Conservation (phyloP, 352 stramenopile genomes). For the Pythium coloratum region DNA sequence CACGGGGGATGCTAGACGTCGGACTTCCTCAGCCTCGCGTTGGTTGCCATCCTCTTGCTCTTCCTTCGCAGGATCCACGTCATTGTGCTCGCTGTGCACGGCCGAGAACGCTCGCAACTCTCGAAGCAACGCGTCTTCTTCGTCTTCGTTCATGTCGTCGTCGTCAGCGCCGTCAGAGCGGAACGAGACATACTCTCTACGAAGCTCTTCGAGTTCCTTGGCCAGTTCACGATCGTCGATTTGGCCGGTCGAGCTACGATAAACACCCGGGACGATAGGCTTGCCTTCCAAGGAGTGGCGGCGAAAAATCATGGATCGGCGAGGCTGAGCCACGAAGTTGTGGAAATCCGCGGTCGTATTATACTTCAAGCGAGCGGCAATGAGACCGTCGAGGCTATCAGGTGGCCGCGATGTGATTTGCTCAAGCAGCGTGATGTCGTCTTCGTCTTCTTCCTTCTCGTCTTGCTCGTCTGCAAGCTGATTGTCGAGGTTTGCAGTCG, state of each 20-base stretch:
- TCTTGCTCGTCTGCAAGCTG: not conserved
- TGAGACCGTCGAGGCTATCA: not conserved
- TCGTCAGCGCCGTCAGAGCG: slow-evolving; percentile 8
- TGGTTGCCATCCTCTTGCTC: not conserved
- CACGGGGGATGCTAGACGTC: not conserved
- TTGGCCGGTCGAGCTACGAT: slow-evolving; percentile 18
- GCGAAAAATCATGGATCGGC: slow-evolving; percentile 22
- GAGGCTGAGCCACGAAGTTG: slow-evolving; percentile 26
- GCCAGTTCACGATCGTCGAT: slow-evolving; percentile 10
- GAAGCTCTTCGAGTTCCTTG: slow-evolving; percentile 19
- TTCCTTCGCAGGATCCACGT: not conserved
- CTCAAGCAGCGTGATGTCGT: not conserved
- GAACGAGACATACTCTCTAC: slow-evolving; percentile 1
- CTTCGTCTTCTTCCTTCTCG: slow-evolving; percentile 4
- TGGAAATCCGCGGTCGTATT: slow-evolving; percentile 21
- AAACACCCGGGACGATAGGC: slow-evolving; percentile 3
- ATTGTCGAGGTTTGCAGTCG: not conserved
- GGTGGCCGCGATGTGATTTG: not conserved
- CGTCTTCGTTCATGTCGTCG: slow-evolving; percentile 12
- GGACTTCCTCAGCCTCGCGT: not conserved
- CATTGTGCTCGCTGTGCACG: not conserved
- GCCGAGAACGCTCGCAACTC: slow-evolving; percentile 13
- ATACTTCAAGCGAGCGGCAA: slow-evolving; percentile 4
- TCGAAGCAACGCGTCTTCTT: slow-evolving; percentile 19
- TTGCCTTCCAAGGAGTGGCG: slow-evolving; percentile 8